Base-by-base conservation (phyloP, 2,329 filamentous ascomycete genomes). In the Talaromyces islandicus region DNA sequence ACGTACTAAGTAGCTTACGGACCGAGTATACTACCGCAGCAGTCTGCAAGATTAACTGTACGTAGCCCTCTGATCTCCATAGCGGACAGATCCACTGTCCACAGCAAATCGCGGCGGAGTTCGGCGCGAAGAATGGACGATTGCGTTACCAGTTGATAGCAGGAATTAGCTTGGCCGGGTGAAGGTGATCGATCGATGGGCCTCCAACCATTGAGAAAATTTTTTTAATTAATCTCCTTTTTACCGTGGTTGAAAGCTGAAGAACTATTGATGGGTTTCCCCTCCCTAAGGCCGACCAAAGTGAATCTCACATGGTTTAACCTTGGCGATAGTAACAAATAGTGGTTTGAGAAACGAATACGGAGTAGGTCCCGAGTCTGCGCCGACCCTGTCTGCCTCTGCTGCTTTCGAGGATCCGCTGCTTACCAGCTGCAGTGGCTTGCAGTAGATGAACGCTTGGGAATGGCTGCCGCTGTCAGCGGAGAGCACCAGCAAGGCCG, bases 361-460 rank as follows among this genome's bases (percentile, higher is more conserved):
- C 35, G 35, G 35, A 38, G 6, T 17, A 38, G 17, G 43, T 57
- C 57, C 60, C 54, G n/a, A 32, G 60, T 63, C 54, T 61, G 52
- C 57, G 25, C 48, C 48, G 48, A 52, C 35, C 35, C 17, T 38
- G 35, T 38, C 35, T 38, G 35, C 62, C 38, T 58, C 46, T 61
- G 55, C 60, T 46, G 19, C 11, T 60, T 61, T 61, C 56, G 61
- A 53, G 51, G 41, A 61, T 62, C 55, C 53, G 54, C 54, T 62
- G 63, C 59, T 55, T 60, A 60, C 60, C 54, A 65, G 60, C 64
- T 56, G 62, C 63, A 51, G 68, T 70, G 69, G 70, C 70, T 67
- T 71, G 68, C 69, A 71, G 70, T 63, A 68, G 67, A 65, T 63
- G 69, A 66, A 58, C 63, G 59, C 68, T 64, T 59, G 61, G 61